Evolutionary conservation across 495 filamentous ascomycete species (phyloP).

Genomic region (Lasiosphaeria hispida): DNA sequence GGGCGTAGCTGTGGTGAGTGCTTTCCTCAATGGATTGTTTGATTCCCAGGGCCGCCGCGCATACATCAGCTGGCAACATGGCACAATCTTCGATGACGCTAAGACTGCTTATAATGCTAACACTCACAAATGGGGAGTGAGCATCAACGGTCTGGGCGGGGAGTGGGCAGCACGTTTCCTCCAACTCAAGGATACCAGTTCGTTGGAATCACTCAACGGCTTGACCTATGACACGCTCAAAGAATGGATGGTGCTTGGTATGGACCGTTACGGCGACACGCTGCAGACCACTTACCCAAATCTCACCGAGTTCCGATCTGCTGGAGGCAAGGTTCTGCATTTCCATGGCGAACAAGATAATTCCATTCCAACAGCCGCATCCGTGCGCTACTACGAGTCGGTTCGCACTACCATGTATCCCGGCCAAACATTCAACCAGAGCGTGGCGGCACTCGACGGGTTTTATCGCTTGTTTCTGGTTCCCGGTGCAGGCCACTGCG

Average conservation of each 20-base stretch:
- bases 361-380: conserved; percentile 48
- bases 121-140: conserved; percentile 37
- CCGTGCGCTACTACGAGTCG: conserved; percentile 49
- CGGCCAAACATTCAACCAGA: conserved; percentile 33
- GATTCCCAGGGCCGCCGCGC: conserved; percentile 43
- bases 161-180: conserved; percentile 39
- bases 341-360: conserved; percentile 53
- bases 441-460: conserved; percentile 40
- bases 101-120: conserved; percentile 40
- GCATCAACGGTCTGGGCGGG: conserved; percentile 37
- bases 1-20: conserved; percentile 38
- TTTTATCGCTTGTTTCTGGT: conserved; percentile 53
- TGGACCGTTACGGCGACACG: conserved; percentile 40
- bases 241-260: conserved; percentile 45
- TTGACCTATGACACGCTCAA: conserved; percentile 52
- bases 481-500: conserved; percentile 51
- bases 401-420: conserved; percentile 52
- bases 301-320: conserved; percentile 37
- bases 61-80: conserved; percentile 49
- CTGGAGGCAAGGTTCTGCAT: conserved; percentile 52
- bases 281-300: conserved; percentile 51
- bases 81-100: conserved; percentile 42
- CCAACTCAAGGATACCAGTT: conserved; percentile 31
- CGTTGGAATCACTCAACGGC: conserved; percentile 33
- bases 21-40: conserved; percentile 43